phyloP scores from a whole-genome alignment of 75 land plant species.

The Pinus taeda region DNA sequence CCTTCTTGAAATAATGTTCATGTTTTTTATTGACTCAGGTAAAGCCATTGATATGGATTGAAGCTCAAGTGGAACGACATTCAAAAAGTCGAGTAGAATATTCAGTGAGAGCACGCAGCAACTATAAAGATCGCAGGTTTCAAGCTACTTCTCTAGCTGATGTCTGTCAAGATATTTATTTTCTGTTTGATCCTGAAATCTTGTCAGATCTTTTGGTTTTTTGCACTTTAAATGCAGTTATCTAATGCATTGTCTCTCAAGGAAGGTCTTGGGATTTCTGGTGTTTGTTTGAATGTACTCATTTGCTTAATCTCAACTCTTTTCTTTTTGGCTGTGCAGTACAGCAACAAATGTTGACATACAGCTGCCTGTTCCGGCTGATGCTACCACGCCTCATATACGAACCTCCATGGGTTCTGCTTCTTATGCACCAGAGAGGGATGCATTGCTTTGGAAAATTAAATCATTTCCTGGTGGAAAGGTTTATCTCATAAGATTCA shows the following conservation, averaged over 20 bases:
- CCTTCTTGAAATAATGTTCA: constrained; percentile 80
- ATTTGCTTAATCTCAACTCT: background rate
- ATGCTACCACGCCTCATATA: constrained; percentile 85
- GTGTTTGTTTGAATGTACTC: background rate
- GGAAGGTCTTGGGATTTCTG: background rate
- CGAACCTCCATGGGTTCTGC: constrained; percentile 96
- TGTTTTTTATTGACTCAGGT: constrained; percentile 60
- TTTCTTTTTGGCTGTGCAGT: constrained; percentile 37
- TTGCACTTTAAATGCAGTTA: background rate
- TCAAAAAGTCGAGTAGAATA: constrained; percentile 92
- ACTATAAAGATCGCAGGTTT: constrained; percentile 88
- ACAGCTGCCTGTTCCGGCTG: constrained; percentile 82
- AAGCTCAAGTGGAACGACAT: constrained; percentile 91
- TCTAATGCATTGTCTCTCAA: background rate
- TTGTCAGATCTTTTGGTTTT: background rate
- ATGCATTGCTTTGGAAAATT: constrained; percentile 90
- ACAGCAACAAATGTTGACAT: constrained; percentile 98
- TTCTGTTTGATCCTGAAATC: background rate
- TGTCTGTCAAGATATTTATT: constrained; percentile 3
- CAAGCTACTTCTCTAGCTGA: constrained; percentile 6
- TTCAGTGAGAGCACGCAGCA: constrained; percentile 89
- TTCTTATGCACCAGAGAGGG: constrained; percentile 90
- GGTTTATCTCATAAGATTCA: constrained; percentile 26
- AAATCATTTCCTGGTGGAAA: constrained; percentile 98
- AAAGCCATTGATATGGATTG: constrained; percentile 93